A percentile compares a stretch with the other conserved stretches of the same genome.
Conservation (phyloP, 169 alveolate genomes). For the Eimeria maxima region DNA sequence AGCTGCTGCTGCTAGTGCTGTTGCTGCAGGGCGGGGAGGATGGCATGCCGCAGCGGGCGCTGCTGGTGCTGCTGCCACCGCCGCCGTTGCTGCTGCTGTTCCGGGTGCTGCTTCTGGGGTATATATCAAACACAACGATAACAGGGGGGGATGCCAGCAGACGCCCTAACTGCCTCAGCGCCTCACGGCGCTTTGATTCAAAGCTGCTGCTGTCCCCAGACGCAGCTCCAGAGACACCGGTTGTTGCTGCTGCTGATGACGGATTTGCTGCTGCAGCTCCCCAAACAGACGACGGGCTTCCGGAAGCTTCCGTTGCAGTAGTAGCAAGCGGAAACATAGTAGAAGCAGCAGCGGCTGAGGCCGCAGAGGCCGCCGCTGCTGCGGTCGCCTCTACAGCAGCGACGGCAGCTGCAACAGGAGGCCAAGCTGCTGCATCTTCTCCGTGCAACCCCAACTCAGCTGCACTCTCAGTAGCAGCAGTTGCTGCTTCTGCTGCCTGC, state of each 20-base stretch:
- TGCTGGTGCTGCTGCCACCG: slow-evolving; percentile 30
- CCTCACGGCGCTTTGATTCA: slow-evolving; percentile 59
- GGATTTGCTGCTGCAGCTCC: neutral
- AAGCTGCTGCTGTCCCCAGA: slow-evolving; percentile 52
- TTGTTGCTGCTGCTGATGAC: neutral
- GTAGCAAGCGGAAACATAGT: neutral
- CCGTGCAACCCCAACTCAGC: neutral
- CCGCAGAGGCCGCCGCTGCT: slow-evolving; percentile 69
- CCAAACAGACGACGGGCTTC: neutral
- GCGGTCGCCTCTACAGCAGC: slow-evolving; percentile 68
- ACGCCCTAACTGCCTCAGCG: slow-evolving; percentile 53
- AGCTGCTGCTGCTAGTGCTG: slow-evolving; percentile 41
- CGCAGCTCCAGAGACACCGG: neutral
- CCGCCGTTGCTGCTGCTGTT: slow-evolving; percentile 36
- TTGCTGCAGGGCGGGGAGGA: neutral
- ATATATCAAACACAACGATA: slow-evolving; percentile 37
- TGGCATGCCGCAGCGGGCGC: neutral
- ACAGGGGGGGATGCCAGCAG: slow-evolving; percentile 45
- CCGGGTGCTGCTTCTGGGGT: slow-evolving; percentile 19
- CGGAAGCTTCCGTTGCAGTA: neutral
- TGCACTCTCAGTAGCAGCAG: slow-evolving; percentile 44
- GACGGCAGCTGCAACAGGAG: slow-evolving; percentile 49
- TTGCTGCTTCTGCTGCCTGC: slow-evolving; percentile 66
- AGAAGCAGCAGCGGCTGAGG: slow-evolving; percentile 44
- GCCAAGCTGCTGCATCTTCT: slow-evolving; percentile 66